Conservation (phyloP, 148 eudicot genomes). For the Beta vulgaris region DNA sequence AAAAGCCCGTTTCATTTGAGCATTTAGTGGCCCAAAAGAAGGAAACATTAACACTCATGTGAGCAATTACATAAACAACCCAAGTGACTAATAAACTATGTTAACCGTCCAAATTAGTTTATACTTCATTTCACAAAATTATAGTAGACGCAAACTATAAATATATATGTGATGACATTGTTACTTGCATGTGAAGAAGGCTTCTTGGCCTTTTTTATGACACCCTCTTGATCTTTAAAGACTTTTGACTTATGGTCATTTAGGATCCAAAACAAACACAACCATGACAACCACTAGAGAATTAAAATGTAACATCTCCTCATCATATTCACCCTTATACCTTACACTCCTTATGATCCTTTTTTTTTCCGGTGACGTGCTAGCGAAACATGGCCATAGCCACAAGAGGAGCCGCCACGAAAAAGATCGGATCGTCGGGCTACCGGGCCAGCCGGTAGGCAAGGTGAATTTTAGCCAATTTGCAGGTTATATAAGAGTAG, state of each 20-base stretch:
- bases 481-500: slow-evolving; percentile 34
- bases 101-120: slow-evolving; percentile 20
- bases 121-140: slow-evolving; percentile 3
- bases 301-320: neutral
- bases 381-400: neutral
- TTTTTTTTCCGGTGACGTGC: neutral
- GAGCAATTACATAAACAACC: slow-evolving; percentile 4
- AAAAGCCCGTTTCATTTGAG: neutral
- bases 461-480: slow-evolving; percentile 29
- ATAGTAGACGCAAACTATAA: slow-evolving; percentile 23
- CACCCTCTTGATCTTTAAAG: slow-evolving; percentile 1
- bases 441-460: slow-evolving; percentile 32
- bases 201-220: slow-evolving; percentile 14
- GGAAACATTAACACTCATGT: neutral
- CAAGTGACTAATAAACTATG: slow-evolving; percentile 3
- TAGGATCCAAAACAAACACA: slow-evolving; percentile 7
- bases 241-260: neutral
- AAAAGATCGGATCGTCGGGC: slow-evolving; percentile 13
- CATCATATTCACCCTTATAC: neutral
- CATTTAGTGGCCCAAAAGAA: too few species aligned
- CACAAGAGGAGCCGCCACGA: slow-evolving; percentile 4
- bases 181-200: slow-evolving; percentile 29
- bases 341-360: slow-evolving; percentile 1
- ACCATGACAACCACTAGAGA: slow-evolving; percentile 4
- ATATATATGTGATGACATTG: slow-evolving; percentile 16